phyloP scores from a whole-genome alignment of 1,284 basidiomycete species.

The Cryptococcus neoformans region DNA sequence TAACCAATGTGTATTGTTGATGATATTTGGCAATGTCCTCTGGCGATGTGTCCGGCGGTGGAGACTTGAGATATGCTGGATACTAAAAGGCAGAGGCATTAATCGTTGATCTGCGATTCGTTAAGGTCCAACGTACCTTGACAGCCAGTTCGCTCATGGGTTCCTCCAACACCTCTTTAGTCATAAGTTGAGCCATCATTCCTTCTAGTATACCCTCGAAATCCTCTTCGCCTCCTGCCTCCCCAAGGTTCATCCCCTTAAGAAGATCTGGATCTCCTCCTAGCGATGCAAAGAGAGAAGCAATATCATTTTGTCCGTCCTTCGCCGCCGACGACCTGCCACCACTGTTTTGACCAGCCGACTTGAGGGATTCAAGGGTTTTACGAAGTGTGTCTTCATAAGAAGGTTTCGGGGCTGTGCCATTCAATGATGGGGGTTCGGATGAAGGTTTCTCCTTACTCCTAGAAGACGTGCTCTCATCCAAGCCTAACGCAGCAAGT shows the following conservation, averaged over 20 bases:
- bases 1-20: constrained; percentile 64
- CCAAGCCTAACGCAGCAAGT: constrained; percentile 56
- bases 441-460: background rate
- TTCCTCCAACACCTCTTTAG: constrained; percentile 88
- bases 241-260: constrained; percentile 51
- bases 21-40: constrained; percentile 69
- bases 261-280: constrained; percentile 56
- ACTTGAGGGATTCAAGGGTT: constrained; percentile 75
- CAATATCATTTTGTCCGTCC: constrained; percentile 23
- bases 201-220: constrained; percentile 75
- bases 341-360: constrained; percentile 49
- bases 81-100: constrained; percentile 56
- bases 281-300: constrained; percentile 35
- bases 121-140: constrained; percentile 60
- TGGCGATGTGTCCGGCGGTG: constrained; percentile 56
- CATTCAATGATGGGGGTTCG: background rate
- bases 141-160: constrained; percentile 83
- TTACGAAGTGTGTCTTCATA: constrained; percentile 76
- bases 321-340: constrained; percentile 31
- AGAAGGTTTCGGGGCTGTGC: constrained; percentile 8
- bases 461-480: constrained; percentile 27
- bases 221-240: constrained; percentile 59
- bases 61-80: constrained; percentile 66
- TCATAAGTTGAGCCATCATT: constrained; percentile 94
- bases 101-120: background rate